These are phyloP conservation scores for Quercus tomentella DNA, from an alignment of 331 rosid genomes.

Conservation along the genomic window DNA sequence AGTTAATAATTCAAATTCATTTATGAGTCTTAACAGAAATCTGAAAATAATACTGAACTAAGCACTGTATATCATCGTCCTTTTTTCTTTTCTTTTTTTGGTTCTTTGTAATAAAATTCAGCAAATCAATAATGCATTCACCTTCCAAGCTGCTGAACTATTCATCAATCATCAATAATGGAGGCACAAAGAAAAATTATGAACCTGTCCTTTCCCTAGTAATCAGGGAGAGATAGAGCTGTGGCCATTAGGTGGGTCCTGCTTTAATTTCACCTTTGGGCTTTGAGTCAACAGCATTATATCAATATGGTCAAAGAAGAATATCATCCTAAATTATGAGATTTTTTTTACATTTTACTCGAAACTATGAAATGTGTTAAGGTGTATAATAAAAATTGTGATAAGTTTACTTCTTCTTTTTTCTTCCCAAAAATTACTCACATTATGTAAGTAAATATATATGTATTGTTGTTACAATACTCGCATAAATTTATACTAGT, in stretches of 20 bases:
- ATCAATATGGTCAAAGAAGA: no score
- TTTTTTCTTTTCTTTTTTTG: no score
- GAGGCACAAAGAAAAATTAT: slow-evolving; percentile 28
- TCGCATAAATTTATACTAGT: fast-evolving
- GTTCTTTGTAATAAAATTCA: slow-evolving; percentile 11
- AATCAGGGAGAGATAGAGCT: slow-evolving; percentile 24
- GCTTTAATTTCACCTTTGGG: not conserved
- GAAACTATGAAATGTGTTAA: no score
- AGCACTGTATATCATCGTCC: not conserved
- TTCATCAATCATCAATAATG: slow-evolving; percentile 25
- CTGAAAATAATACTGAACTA: not conserved
- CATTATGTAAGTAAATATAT: no score
- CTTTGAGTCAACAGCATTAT: not conserved
- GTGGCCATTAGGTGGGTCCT: not conserved
- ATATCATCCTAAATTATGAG: no score
- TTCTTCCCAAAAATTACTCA: no score
- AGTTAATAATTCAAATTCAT: slow-evolving; percentile 8
- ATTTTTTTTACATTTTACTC: no score
- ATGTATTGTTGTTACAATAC: no score
- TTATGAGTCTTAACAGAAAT: not conserved
- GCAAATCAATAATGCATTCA: slow-evolving; percentile 26
- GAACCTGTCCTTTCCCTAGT: slow-evolving; percentile 30
- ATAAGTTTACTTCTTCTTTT: no score
- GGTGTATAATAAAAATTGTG: no score
- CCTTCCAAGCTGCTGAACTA: slow-evolving; percentile 19